A percentile compares a stretch with the other conserved stretches of the same genome.
Conservation (phyloP, 805 yeast genomes). For the Pichia scutulata region DNA sequence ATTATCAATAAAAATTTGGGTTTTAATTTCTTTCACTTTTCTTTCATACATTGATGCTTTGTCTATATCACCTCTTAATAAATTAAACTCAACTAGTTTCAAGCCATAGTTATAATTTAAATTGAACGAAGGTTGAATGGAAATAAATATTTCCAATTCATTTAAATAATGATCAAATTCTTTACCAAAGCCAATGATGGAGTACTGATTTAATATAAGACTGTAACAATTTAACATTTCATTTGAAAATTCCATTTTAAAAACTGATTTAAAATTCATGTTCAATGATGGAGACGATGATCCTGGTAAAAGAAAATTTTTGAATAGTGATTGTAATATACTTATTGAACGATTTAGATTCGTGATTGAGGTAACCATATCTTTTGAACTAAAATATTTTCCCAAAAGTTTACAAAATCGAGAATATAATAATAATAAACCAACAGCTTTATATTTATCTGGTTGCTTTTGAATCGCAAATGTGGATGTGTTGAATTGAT, state of each 20-base stretch:
- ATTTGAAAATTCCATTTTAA: conserved; percentile 32
- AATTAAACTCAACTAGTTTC: conserved; percentile 18
- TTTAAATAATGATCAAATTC: conserved; percentile 48
- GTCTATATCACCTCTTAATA: conserved; percentile 12
- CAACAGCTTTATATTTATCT: conserved; percentile 13
- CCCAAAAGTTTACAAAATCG: conserved; percentile 31
- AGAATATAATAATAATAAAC: conserved; percentile 25
- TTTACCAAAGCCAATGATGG: conserved; percentile 47
- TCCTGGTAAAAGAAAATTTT: conserved; percentile 26
- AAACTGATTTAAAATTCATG: conserved; percentile 14
- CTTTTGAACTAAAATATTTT: conserved; percentile 14
- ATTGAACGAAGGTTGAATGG: conserved; percentile 22
- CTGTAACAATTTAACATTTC: conserved; percentile 33
- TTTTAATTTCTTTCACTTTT: not conserved
- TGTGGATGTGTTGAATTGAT: not conserved
- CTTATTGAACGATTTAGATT: conserved; percentile 44
- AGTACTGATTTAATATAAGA: conserved; percentile 31
- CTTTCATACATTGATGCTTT: conserved; percentile 12
- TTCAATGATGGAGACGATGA: conserved; percentile 12
- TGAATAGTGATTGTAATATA: conserved; percentile 45
- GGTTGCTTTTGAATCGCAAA: conserved; percentile 12
- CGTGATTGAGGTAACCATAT: conserved; percentile 25
- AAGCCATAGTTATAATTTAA: conserved; percentile 17
- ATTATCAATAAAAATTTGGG: not conserved
- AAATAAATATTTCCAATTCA: conserved; percentile 39